These are phyloP conservation scores for Talaromyces verruculosus DNA, from an alignment of 2,329 filamentous ascomycete genomes.

Conservation along the genomic window DNA sequence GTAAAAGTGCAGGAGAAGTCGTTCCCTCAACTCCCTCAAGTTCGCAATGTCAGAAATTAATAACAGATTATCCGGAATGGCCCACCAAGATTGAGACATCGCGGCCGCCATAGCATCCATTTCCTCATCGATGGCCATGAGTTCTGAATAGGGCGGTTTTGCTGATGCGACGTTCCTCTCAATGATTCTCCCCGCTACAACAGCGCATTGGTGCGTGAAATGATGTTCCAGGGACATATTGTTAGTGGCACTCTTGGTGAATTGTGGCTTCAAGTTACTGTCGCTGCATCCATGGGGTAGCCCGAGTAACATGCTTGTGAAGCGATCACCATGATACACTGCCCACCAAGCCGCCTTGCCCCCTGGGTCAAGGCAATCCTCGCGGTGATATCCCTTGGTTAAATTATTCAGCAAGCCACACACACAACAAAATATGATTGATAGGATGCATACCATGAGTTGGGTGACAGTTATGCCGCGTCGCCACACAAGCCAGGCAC, in stretches of 20 bases:
- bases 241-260: neutral
- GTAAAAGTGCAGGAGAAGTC: constrained; percentile 6
- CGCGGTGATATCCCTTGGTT: constrained; percentile 1
- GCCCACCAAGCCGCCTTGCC: neutral
- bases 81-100: constrained; percentile 5
- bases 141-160: neutral
- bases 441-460: neutral
- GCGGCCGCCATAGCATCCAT: neutral
- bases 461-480: constrained; percentile 3
- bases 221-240: neutral
- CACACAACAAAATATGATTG: neutral
- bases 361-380: neutral
- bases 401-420: neutral
- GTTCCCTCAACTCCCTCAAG: constrained; percentile 1
- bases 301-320: constrained; percentile 7
- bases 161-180: neutral
- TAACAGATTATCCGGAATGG: neutral
- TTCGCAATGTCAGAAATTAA: neutral
- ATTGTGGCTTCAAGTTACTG: constrained; percentile 1
- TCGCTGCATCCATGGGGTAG: constrained; percentile 9
- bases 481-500: constrained; percentile 6
- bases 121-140: constrained; percentile 5
- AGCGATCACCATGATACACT: constrained; percentile 9
- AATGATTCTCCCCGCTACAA: neutral
- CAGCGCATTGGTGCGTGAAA: constrained; percentile 1